phyloP scores from a whole-genome alignment of 1,139 yeast genomes.

The Zygosaccharomyces sapae region DNA sequence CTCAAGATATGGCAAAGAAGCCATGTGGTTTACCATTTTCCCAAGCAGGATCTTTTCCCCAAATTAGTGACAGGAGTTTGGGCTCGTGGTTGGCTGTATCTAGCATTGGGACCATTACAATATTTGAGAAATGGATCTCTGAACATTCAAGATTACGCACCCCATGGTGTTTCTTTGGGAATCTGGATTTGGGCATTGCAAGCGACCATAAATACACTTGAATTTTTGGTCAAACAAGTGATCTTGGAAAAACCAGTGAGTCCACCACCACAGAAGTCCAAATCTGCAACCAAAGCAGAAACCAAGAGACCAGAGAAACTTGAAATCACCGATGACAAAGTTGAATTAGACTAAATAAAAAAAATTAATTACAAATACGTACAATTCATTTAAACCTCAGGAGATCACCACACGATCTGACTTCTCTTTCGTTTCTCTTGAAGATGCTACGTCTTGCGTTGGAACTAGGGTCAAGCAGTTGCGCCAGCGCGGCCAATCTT shows the following conservation, averaged over 20 bases:
- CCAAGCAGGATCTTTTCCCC: slow-evolving; percentile 30
- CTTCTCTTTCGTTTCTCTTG: slow-evolving; percentile 21
- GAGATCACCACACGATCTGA: slow-evolving; percentile 22
- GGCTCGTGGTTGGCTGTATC: slow-evolving; percentile 32
- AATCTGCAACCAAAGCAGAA: neutral
- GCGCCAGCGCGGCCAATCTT: slow-evolving; percentile 18
- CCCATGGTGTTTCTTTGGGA: slow-evolving; percentile 32
- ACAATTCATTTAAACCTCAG: slow-evolving; percentile 19
- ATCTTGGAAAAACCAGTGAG: slow-evolving; percentile 8
- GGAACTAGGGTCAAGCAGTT: slow-evolving; percentile 12
- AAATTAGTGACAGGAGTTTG: slow-evolving; percentile 28
- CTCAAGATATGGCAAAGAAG: slow-evolving; percentile 36
- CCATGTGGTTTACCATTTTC: slow-evolving; percentile 30
- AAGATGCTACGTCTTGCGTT: slow-evolving; percentile 13
- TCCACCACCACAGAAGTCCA: slow-evolving; percentile 2
- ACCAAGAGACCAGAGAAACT: slow-evolving; percentile 1
- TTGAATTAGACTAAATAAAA: slow-evolving; percentile 14
- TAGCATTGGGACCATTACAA: slow-evolving; percentile 29
- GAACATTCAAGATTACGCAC: slow-evolving; percentile 10
- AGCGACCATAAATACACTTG: slow-evolving; percentile 27
- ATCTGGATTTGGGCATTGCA: slow-evolving; percentile 36
- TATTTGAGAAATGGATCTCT: slow-evolving; percentile 12
- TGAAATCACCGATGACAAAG: slow-evolving; percentile 15
- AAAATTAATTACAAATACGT: neutral
- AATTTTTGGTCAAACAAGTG: slow-evolving; percentile 24